Conservation (phyloP, 345 rosid genomes). For the Rubroshorea leprosula region DNA sequence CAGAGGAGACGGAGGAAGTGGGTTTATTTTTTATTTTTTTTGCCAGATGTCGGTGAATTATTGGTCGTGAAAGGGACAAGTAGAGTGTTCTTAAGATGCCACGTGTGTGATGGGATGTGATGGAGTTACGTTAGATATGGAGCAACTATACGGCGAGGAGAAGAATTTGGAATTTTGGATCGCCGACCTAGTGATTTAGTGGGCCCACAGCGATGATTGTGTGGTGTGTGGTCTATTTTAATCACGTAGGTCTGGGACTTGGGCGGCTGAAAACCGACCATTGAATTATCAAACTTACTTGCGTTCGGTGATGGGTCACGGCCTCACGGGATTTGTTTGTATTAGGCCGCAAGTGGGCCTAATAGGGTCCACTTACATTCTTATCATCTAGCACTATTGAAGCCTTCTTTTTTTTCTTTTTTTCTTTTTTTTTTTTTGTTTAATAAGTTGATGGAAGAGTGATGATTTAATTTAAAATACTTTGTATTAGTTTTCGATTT, state of each 20-base stretch:
- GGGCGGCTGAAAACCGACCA: slow-evolving; percentile 8
- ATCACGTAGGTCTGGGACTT: neutral
- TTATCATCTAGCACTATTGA: too few relatives aligned
- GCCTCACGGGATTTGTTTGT: neutral
- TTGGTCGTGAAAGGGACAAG: slow-evolving; percentile 7
- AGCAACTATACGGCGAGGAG: neutral
- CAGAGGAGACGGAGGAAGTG: neutral
- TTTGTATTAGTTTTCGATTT: too few relatives aligned
- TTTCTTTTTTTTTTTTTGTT: too few relatives aligned
- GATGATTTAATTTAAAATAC: too few relatives aligned
- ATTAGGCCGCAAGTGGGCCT: neutral
- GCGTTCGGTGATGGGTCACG: too few relatives aligned
- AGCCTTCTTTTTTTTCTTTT: too few relatives aligned
- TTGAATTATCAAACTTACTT: neutral
- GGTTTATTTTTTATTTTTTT: too few relatives aligned
- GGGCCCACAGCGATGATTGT: slow-evolving; percentile 18
- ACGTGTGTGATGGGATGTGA: slow-evolving; percentile 18
- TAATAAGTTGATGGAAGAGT: too few relatives aligned
- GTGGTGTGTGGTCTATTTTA: slow-evolving; percentile 5
- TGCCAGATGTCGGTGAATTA: slow-evolving; percentile 22
- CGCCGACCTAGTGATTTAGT: slow-evolving; percentile 19
- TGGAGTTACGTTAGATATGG: neutral
- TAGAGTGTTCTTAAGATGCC: neutral
- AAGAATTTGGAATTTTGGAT: neutral
- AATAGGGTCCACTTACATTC: too few relatives aligned